Conservation (phyloP, 2,329 filamentous ascomycete species). For the Fonsecaea monophora region DNA sequence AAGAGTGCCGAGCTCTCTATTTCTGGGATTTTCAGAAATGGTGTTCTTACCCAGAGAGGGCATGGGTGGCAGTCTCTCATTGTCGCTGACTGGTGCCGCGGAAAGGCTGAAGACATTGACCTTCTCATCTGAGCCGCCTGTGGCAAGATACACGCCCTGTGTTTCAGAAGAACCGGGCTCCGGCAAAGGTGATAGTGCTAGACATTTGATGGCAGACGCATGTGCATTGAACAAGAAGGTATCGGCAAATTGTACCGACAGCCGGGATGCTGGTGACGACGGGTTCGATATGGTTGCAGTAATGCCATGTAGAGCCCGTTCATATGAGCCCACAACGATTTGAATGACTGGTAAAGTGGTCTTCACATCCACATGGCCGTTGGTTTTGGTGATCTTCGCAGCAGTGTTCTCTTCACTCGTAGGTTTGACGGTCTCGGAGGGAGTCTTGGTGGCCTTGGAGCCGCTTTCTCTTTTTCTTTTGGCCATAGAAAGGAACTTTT, state of each 20-base stretch:
- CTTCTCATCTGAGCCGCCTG: constrained; percentile 88
- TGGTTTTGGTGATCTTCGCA: constrained; percentile 41
- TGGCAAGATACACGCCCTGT: constrained; percentile 89
- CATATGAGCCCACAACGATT: constrained; percentile 91
- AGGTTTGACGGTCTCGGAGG: background rate
- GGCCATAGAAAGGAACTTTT: constrained; percentile 44
- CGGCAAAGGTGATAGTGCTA: constrained; percentile 82
- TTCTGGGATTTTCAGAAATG: constrained; percentile 82
- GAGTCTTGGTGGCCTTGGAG: constrained; percentile 21
- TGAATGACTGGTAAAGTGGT: constrained; percentile 68
- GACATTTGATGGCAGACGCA: constrained; percentile 83
- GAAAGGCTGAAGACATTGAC: constrained; percentile 95
- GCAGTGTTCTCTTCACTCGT: constrained; percentile 31
- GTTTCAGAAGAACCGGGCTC: constrained; percentile 57
- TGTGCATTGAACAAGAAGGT: constrained; percentile 97
- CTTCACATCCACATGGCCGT: constrained; percentile 42
- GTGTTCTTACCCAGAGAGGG: constrained; percentile 73
- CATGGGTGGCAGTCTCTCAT: constrained; percentile 63
- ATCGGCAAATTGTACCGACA: constrained; percentile 75
- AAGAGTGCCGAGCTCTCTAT: constrained; percentile 85
- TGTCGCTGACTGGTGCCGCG: constrained; percentile 66
- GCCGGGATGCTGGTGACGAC: constrained; percentile 36
- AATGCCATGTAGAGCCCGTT: constrained; percentile 88
- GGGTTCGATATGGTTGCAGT: constrained; percentile 70
- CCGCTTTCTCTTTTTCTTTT: constrained; percentile 53